A percentile compares a stretch with the other conserved stretches of the same genome.
Evolutionary conservation across 2,329 filamentous ascomycete species (phyloP).

Genomic region (Phoma sp.): DNA sequence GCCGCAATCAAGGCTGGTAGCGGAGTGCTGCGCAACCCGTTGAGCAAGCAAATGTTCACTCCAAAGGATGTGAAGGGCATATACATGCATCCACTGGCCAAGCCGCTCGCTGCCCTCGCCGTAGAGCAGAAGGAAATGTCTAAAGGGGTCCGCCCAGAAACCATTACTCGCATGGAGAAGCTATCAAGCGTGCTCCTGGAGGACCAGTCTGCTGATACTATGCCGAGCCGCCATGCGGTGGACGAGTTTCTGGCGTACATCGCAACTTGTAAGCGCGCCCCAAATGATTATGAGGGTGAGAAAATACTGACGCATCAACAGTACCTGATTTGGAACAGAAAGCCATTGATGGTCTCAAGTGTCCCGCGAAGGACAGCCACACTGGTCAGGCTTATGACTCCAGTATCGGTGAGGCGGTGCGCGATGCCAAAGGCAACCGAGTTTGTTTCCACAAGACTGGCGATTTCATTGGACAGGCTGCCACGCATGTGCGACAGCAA

Average conservation of each 20-base stretch:
- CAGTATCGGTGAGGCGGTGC: constrained; percentile 41
- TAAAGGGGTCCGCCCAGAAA: constrained; percentile 41
- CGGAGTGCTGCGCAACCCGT: constrained; percentile 44
- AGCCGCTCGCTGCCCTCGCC: constrained; percentile 36
- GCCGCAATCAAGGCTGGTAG: constrained; percentile 41
- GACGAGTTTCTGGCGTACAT: constrained; percentile 45
- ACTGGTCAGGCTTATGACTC: constrained; percentile 44
- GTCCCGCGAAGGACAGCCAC: constrained; percentile 43
- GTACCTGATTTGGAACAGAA: constrained; percentile 40
- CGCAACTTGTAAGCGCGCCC: constrained; percentile 36
- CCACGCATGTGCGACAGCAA: constrained; percentile 36
- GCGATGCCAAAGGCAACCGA: constrained; percentile 44
- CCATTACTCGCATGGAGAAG: constrained; percentile 41
- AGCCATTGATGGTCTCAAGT: constrained; percentile 39
- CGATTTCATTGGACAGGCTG: constrained; percentile 46
- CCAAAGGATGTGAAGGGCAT: constrained; percentile 44
- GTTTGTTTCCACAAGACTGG: constrained; percentile 48
- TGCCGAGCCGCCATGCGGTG: constrained; percentile 40
- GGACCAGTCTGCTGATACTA: constrained; percentile 36
- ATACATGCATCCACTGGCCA: constrained; percentile 35
- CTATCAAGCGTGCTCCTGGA: constrained; percentile 35
- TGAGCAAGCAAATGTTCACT: constrained; percentile 46
- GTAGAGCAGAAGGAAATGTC: constrained; percentile 43
- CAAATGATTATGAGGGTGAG: neutral
- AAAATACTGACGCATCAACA: constrained; percentile 4